Percentiles rank a stretch among this genome's conserved stretches.
phyloP scores from a whole-genome alignment of 176 grass and related monocot species.

The sorghum (Sorghum bicolor) region DNA sequence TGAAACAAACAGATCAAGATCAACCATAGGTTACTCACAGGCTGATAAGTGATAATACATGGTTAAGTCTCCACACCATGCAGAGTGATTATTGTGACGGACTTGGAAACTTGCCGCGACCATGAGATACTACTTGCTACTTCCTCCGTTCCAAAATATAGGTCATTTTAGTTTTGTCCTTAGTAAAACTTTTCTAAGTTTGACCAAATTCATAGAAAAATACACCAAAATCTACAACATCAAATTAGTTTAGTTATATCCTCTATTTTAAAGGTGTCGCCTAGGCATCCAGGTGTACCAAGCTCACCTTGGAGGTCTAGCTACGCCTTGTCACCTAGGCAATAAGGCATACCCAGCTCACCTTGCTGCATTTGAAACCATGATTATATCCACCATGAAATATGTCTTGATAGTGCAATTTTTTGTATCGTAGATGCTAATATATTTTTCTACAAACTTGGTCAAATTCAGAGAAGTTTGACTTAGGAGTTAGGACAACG shows the following conservation, averaged over 20 bases:
- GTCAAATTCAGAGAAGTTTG: neutral
- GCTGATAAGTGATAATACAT: neutral
- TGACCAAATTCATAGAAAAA: neutral
- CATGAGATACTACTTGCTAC: neutral
- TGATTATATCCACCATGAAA: neutral
- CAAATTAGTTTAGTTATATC: neutral
- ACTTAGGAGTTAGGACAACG: neutral
- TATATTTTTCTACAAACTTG: neutral
- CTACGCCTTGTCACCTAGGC: neutral
- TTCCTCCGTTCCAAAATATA: neutral
- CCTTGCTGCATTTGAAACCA: neutral
- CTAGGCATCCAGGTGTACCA: neutral
- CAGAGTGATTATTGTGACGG: neutral
- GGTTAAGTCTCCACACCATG: neutral
- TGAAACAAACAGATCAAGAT: constrained; percentile 12
- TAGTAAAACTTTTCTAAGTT: neutral
- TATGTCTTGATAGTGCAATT: neutral
- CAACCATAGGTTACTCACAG: constrained; percentile 15
- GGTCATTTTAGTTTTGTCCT: neutral
- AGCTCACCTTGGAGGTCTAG: neutral
- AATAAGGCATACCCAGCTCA: neutral
- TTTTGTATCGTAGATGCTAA: neutral
- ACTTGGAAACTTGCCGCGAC: neutral
- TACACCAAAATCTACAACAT: neutral
- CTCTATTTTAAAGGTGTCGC: neutral